phyloP scores from a whole-genome alignment of 2,329 filamentous ascomycete genomes.

The Coccinonectria pachysandricola region DNA sequence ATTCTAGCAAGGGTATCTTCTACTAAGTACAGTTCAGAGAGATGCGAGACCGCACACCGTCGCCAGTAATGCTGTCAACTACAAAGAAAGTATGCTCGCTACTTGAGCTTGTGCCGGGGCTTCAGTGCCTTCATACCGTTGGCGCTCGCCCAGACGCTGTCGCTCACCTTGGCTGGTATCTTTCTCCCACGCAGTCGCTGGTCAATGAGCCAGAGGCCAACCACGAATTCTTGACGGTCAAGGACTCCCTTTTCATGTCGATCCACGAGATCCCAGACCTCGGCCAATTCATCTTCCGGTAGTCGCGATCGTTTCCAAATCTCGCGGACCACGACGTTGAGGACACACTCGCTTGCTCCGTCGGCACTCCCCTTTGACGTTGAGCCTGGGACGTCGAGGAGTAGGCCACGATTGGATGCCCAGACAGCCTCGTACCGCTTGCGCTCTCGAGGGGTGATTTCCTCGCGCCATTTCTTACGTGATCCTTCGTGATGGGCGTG shows the following conservation, averaged over 20 bases:
- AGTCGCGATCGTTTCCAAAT: slow-evolving; percentile 66
- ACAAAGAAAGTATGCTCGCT: too few relatives aligned
- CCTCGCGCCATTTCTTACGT: slow-evolving; percentile 66
- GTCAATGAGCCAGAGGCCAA: slow-evolving; percentile 75
- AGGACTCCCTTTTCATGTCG: slow-evolving; percentile 43
- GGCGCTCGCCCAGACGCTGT: slow-evolving; percentile 68
- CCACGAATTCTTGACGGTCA: slow-evolving; percentile 63
- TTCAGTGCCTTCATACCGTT: slow-evolving; percentile 32
- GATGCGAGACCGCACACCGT: too few relatives aligned
- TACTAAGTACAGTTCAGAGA: too few relatives aligned
- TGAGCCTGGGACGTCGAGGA: slow-evolving; percentile 24
- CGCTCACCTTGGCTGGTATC: slow-evolving; percentile 57
- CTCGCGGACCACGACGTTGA: slow-evolving; percentile 59
- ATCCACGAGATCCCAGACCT: slow-evolving; percentile 71
- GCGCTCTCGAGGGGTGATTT: slow-evolving; percentile 61
- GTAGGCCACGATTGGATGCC: slow-evolving; percentile 65
- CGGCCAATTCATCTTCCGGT: slow-evolving; percentile 55
- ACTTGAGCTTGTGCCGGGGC: slow-evolving; percentile 21
- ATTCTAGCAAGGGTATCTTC: slow-evolving; percentile 18
- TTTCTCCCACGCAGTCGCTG: slow-evolving; percentile 72
- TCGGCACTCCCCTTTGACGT: slow-evolving; percentile 9
- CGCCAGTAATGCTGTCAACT: too few relatives aligned
- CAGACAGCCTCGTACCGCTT: slow-evolving; percentile 76
- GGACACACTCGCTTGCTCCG: slow-evolving; percentile 41
- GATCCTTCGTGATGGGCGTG: slow-evolving; percentile 70